These are phyloP conservation scores for Sideroxylon spinosum DNA, from an alignment of 179 eudicot species.

Conservation along the genomic window DNA sequence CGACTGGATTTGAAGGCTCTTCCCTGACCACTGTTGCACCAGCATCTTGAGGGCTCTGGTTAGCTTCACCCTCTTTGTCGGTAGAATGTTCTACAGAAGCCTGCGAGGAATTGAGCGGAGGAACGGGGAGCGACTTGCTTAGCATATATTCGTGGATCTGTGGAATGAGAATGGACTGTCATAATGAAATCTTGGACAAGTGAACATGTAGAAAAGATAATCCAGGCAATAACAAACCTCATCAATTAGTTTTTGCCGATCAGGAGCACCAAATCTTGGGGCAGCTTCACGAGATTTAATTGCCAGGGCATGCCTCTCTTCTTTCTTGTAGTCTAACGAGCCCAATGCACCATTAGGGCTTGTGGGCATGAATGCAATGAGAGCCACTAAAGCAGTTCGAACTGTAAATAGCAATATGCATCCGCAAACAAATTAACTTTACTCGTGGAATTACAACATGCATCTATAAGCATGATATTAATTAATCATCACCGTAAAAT, in stretches of 20 bases:
- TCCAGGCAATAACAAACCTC: constrained; percentile 53
- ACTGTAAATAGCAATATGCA: constrained; percentile 45
- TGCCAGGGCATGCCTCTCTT: constrained; percentile 79
- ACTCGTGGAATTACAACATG: background rate
- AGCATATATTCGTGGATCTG: constrained; percentile 93
- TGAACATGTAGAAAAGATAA: background rate
- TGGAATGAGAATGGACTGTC: background rate
- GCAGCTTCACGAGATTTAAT: constrained; percentile 80
- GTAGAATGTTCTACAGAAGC: constrained; percentile 39
- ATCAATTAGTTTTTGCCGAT: constrained; percentile 83
- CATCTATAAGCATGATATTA: background rate
- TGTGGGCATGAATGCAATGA: constrained; percentile 98
- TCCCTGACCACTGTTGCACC: constrained; percentile 25
- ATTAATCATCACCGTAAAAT: background rate
- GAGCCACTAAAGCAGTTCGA: constrained; percentile 90
- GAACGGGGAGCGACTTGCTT: constrained; percentile 76
- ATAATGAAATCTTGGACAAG: background rate
- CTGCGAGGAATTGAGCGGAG: constrained; percentile 34
- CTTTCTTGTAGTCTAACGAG: constrained; percentile 82
- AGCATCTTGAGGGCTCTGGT: constrained; percentile 37
- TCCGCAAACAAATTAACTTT: background rate
- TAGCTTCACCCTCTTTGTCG: constrained; percentile 27
- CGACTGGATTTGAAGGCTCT: constrained; percentile 27
- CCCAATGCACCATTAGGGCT: constrained; percentile 95
- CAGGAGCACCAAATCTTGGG: constrained; percentile 75